Evolutionary conservation across 768 basidiomycete genomes (phyloP).

Genomic region (Mycena polygramma): DNA sequence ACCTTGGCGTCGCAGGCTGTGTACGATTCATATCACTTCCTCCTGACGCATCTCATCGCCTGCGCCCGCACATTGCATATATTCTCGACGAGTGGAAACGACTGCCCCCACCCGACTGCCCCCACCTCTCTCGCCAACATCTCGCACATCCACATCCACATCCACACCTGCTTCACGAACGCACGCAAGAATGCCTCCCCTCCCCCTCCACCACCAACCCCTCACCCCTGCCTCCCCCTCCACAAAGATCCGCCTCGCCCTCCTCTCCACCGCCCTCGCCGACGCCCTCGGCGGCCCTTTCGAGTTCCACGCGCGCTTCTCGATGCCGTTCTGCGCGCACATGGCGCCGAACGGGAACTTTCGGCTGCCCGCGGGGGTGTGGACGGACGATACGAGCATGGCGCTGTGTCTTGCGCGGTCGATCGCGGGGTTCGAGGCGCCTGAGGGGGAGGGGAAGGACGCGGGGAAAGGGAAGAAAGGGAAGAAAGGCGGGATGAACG

Average conservation of each 20-base stretch:
- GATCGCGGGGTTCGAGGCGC: too few species aligned
- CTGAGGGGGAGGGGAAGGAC: too few species aligned
- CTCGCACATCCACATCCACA: neutral
- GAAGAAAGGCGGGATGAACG: constrained; percentile 48
- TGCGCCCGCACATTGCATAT: too few species aligned
- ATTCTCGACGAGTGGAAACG: too few species aligned
- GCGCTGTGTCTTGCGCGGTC: constrained; percentile 59
- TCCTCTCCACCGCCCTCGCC: constrained; percentile 56
- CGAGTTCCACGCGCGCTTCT: constrained; percentile 56
- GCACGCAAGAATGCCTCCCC: neutral
- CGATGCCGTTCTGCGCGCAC: constrained; percentile 50
- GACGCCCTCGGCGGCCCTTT: constrained; percentile 62
- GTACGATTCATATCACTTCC: neutral
- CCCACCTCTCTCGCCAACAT: neutral
- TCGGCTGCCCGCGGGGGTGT: constrained; percentile 48
- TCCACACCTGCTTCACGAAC: neutral
- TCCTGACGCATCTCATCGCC: too few species aligned
- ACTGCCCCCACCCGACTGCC: too few species aligned
- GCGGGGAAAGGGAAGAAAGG: constrained; percentile 5
- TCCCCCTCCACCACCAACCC: constrained; percentile 44
- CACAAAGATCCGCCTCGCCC: constrained; percentile 56
- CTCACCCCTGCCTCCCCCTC: constrained; percentile 43
- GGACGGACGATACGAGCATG: constrained; percentile 66
- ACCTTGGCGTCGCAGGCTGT: too few species aligned
- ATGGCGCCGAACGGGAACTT: constrained; percentile 58